A percentile compares a stretch with the other conserved stretches of the same genome.
Conservation (phyloP, 2,329 filamentous ascomycete species). For the Calonectria montana region DNA sequence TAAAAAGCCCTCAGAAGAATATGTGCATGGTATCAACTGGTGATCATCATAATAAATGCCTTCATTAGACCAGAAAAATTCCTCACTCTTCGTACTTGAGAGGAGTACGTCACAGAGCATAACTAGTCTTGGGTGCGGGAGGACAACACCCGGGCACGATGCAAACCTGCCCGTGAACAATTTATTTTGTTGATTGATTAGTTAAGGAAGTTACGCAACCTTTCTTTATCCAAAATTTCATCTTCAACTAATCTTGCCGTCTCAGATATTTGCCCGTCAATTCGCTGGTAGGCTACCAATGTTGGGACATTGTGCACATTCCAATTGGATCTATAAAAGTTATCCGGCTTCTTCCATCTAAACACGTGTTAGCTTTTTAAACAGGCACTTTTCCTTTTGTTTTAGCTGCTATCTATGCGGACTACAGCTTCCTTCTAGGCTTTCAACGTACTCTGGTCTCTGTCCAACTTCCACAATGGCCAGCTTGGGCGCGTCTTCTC, state of each 20-base stretch:
- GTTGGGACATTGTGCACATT: slow-evolving; percentile 4
- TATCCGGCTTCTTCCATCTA: not conserved
- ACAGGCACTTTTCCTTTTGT: too few relatives aligned
- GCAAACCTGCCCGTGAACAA: too few relatives aligned
- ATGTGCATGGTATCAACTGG: too few relatives aligned
- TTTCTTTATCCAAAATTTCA: not conserved
- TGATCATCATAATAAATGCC: too few relatives aligned
- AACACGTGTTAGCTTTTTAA: not conserved
- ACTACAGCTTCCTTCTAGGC: not conserved
- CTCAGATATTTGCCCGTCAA: not conserved
- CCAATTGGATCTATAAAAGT: not conserved
- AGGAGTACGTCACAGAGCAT: too few relatives aligned
- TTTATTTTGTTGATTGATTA: not conserved
- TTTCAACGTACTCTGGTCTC: slow-evolving; percentile 4
- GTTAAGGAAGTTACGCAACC: not conserved
- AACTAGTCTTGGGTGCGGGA: too few relatives aligned
- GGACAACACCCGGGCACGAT: too few relatives aligned
- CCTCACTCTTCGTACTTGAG: too few relatives aligned
- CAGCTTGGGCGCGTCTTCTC: not conserved
- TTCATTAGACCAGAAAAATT: too few relatives aligned
- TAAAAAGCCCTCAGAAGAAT: too few relatives aligned
- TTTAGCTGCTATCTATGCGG: too few relatives aligned
- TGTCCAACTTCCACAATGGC: slow-evolving; percentile 1
- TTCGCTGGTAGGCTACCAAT: not conserved
- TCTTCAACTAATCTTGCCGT: not conserved